phyloP scores from a whole-genome alignment of 768 basidiomycete species.

The Saitozyma podzolica region DNA sequence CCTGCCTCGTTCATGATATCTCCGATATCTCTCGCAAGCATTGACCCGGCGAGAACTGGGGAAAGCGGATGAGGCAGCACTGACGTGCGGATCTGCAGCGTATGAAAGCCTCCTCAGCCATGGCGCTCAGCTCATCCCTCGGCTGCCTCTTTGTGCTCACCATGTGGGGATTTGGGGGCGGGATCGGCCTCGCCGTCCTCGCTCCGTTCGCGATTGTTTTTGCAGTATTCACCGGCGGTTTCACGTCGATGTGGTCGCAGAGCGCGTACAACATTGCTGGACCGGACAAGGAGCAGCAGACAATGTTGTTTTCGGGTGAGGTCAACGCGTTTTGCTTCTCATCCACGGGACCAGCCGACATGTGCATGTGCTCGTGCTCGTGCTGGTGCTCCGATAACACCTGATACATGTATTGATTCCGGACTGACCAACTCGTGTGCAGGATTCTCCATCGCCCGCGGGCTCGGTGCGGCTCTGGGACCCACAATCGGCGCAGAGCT shows the following conservation, averaged over 20 bases:
- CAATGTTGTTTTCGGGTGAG: constrained; percentile 7
- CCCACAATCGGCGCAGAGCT: constrained; percentile 24
- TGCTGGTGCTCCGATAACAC: no score
- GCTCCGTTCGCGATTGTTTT: constrained; percentile 28
- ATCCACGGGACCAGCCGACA: not conserved
- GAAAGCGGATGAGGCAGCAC: no score
- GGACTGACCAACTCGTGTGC: not conserved
- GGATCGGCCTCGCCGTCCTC: constrained; percentile 18
- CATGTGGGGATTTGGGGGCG: constrained; percentile 26
- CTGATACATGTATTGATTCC: no score
- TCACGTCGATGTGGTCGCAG: constrained; percentile 34
- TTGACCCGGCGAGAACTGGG: no score
- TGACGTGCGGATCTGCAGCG: constrained; percentile 9
- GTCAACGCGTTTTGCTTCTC: not conserved
- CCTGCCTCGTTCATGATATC: not conserved
- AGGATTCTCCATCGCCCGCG: constrained; percentile 30
- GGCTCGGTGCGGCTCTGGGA: constrained; percentile 24
- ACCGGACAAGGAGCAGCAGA: constrained; percentile 28
- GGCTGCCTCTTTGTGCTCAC: constrained; percentile 25
- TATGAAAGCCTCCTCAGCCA: constrained; percentile 23
- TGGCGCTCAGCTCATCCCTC: constrained; percentile 22
- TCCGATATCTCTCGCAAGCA: no score
- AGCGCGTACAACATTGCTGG: constrained; percentile 23
- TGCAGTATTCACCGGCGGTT: constrained; percentile 25
- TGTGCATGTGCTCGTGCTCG: no score